Conservation (phyloP, 371 early-diverging fungal species). For the Rhizopus delemar region DNA sequence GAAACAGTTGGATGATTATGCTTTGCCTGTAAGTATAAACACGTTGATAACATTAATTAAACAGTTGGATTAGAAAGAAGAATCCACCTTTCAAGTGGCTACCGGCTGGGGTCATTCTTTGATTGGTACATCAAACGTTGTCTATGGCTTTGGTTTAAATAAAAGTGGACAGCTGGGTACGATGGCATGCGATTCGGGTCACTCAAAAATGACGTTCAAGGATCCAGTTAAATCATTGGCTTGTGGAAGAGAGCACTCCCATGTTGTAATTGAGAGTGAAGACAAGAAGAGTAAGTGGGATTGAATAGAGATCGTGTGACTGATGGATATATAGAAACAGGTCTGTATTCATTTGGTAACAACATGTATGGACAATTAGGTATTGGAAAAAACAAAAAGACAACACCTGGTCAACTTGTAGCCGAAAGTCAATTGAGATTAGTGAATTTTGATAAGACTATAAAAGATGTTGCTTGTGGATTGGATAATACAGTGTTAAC, state of each 20-base stretch:
- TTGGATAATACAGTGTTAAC: conserved; percentile 72
- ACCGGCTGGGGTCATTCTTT: conserved; percentile 54
- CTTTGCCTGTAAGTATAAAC: conserved; percentile 28
- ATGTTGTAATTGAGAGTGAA: conserved; percentile 40
- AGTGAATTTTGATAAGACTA: conserved; percentile 27
- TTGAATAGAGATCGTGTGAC: background rate
- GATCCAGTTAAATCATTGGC: conserved; percentile 17
- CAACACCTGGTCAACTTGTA: conserved; percentile 33
- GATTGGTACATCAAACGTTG: conserved; percentile 23
- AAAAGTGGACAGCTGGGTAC: conserved; percentile 43
- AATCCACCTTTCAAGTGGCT: conserved; percentile 32
- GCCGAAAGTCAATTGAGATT: conserved; percentile 17
- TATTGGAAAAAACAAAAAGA: conserved; percentile 35
- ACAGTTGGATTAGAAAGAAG: conserved; percentile 14
- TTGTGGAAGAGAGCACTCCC: conserved; percentile 67
- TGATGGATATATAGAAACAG: conserved; percentile 18
- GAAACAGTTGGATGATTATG: conserved; percentile 37
- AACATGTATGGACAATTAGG: conserved; percentile 75
- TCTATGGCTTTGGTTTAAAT: conserved; percentile 46
- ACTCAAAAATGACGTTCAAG: background rate
- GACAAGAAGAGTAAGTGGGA: background rate
- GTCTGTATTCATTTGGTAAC: conserved; percentile 66
- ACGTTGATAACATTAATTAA: background rate
- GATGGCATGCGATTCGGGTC: too few species aligned
- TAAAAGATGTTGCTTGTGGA: conserved; percentile 67